phyloP scores from a whole-genome alignment of 2,329 filamentous ascomycete genomes.

The Cladosporium phlei region DNA sequence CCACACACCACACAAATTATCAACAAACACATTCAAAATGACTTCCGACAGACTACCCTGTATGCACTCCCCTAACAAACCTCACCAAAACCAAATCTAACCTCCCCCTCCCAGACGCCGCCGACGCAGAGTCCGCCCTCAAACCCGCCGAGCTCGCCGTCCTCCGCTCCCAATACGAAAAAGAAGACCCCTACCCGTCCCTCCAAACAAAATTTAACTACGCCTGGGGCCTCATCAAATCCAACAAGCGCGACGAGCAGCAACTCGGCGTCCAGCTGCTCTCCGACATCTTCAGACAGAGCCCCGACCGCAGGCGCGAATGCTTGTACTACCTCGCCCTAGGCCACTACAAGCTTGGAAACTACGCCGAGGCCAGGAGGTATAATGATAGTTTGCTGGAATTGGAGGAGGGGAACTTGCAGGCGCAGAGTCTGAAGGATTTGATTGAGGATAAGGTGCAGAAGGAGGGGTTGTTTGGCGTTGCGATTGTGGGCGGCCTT shows the following conservation, averaged over 20 bases:
- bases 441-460: conserved; percentile 95
- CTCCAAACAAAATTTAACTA: conserved; percentile 99
- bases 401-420: conserved; percentile 84
- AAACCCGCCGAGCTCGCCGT: conserved; percentile 90
- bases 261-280: conserved; percentile 91
- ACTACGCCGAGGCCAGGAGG: conserved; percentile 88
- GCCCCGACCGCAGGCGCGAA: conserved; percentile 88
- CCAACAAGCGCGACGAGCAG: conserved; percentile 74
- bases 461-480: conserved; percentile 87
- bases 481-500: conserved; percentile 89
- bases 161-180: conserved; percentile 89
- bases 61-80: not conserved
- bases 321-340: conserved; percentile 97
- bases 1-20: not conserved
- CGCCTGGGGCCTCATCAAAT: conserved; percentile 98
- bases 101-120: conserved; percentile 64
- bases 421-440: conserved; percentile 77
- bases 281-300: conserved; percentile 91
- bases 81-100: conserved; percentile 21
- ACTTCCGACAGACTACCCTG: conserved; percentile 14
- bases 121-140: conserved; percentile 92
- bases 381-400: conserved; percentile 93
- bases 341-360: conserved; percentile 96
- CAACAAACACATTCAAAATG: conserved; percentile 16
- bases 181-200: conserved; percentile 93